Evolutionary conservation across 2,329 filamentous ascomycete species (phyloP).

Genomic region (Drechslerella coelobrocha): DNA sequence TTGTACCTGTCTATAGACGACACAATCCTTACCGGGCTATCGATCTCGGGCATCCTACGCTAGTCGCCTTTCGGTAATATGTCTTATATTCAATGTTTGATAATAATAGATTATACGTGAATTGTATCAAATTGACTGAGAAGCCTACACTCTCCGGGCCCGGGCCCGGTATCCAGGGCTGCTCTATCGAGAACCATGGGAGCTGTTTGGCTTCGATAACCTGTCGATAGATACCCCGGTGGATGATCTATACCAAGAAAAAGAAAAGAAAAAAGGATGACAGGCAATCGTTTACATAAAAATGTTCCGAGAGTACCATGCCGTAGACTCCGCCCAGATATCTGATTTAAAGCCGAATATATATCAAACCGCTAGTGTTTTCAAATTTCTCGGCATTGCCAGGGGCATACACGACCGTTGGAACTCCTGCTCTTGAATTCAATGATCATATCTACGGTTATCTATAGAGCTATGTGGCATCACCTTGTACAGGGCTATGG

Average conservation of each 20-base stretch:
- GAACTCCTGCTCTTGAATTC: background rate
- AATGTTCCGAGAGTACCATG: background rate
- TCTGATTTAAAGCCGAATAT: background rate
- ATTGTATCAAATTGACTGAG: conserved; percentile 1
- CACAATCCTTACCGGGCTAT: background rate
- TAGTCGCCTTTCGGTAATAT: background rate
- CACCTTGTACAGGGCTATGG: no score
- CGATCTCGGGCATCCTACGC: background rate
- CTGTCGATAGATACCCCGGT: background rate
- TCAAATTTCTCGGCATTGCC: background rate
- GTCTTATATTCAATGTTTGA: conserved; percentile 1
- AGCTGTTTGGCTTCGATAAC: background rate
- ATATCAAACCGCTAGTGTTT: background rate
- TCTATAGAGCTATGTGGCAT: no score
- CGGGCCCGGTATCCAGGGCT: background rate
- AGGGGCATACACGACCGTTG: background rate
- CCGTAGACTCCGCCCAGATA: background rate
- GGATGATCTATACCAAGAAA: no score
- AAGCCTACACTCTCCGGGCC: background rate
- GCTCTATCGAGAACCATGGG: background rate
- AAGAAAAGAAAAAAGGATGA: no score
- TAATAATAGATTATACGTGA: background rate
- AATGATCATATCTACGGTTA: no score
- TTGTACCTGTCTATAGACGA: conserved; percentile 5
- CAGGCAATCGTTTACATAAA: background rate